Percentiles rank a stretch among this genome's conserved stretches.
Evolutionary conservation across 1,139 yeast genomes (phyloP).

Genomic region (Wickerhamomyces sp.): DNA sequence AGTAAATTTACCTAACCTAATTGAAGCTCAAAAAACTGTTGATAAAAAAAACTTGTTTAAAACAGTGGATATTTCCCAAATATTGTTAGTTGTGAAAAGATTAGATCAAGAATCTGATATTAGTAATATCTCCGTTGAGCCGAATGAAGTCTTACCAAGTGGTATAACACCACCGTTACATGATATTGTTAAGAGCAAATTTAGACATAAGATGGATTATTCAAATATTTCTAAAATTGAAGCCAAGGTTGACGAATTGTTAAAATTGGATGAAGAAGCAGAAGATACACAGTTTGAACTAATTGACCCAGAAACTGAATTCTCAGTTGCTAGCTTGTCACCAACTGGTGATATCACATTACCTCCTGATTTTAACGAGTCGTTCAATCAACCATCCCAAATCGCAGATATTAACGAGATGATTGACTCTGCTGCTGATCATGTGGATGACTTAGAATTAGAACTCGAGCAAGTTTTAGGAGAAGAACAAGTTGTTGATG

Average conservation of each 20-base stretch:
- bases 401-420: conserved; percentile 23
- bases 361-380: not conserved
- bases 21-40: conserved; percentile 84
- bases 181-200: conserved; percentile 49
- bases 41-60: conserved; percentile 89
- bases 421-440: conserved; percentile 10
- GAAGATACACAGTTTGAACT: conserved; percentile 78
- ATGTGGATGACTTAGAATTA: conserved; percentile 33
- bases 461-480: conserved; percentile 36
- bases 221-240: conserved; percentile 65
- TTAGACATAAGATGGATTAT: conserved; percentile 47
- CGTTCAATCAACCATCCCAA: conserved; percentile 1
- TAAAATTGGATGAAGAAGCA: conserved; percentile 76
- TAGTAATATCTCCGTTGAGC: conserved; percentile 32
- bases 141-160: conserved; percentile 26
- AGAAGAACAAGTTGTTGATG: conserved; percentile 30
- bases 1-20: conserved; percentile 84
- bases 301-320: conserved; percentile 39
- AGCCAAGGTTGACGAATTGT: conserved; percentile 69
- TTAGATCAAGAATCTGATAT: conserved; percentile 53
- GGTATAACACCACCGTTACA: conserved; percentile 80
- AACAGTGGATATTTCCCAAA: conserved; percentile 81
- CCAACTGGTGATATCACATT: conserved; percentile 1
- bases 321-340: not conserved
- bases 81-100: conserved; percentile 68